Conservation (phyloP, 2,329 filamentous ascomycete species). For the Aspergillus hiratsukae region DNA sequence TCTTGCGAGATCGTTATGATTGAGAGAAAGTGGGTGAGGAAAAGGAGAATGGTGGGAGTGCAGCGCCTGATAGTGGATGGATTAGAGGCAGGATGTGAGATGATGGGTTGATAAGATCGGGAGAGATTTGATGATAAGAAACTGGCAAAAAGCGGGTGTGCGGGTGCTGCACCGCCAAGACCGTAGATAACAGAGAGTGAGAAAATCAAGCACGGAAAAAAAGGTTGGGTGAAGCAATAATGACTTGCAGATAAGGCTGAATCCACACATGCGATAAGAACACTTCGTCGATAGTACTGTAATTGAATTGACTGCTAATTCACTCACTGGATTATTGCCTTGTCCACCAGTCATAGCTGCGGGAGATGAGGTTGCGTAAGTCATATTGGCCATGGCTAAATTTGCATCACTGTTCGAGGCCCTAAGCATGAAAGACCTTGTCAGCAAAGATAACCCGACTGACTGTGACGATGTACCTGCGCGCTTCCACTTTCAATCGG, state of each 20-base stretch:
- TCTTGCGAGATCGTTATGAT: conserved; percentile 5
- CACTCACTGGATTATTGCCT: conserved; percentile 45
- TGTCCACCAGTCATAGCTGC: conserved; percentile 62
- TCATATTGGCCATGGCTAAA: conserved; percentile 55
- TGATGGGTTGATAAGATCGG: conserved; percentile 40
- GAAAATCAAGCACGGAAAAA: conserved; percentile 22
- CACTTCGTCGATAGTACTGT: background rate
- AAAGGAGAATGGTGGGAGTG: conserved; percentile 12
- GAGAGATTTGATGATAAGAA: conserved; percentile 47
- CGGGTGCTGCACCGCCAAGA: conserved; percentile 31
- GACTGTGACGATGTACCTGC: conserved; percentile 1
- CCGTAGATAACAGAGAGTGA: conserved; percentile 29
- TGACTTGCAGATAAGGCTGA: conserved; percentile 6
- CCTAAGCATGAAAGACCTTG: conserved; percentile 21
- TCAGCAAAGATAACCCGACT: conserved; percentile 20
- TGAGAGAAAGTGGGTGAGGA: conserved; percentile 9
- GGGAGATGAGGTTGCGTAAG: conserved; percentile 60
- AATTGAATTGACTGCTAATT: conserved; percentile 11
- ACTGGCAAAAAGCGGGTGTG: conserved; percentile 34
- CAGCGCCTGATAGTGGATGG: conserved; percentile 23
- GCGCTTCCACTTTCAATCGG: background rate
- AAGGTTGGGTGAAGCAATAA: conserved; percentile 14
- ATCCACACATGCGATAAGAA: conserved; percentile 5
- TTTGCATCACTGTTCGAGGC: conserved; percentile 42
- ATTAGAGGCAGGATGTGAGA: conserved; percentile 7